Base-by-base conservation (phyloP, 331 rosid species). In the Phaseolus coccineus region DNA sequence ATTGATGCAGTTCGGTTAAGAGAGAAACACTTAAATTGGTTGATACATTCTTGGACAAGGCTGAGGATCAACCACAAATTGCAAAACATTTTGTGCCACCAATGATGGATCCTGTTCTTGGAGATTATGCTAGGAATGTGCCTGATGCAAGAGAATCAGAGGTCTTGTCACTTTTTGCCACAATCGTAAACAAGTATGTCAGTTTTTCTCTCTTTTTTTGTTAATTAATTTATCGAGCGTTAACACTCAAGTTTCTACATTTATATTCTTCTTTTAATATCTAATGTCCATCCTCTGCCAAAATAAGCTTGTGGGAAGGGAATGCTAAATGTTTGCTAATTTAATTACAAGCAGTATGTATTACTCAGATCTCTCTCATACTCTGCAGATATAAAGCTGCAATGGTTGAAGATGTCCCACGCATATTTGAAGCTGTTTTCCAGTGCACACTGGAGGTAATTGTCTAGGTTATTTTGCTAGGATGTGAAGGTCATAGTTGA, bases 131-230 rank as follows among this genome's bases (percentile, higher is more conserved):
- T 27, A 89, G 98, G 88, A 95, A 95, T 87, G 89, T 92, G 70
- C 97, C 98, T 67, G 98, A 95, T 85, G 97, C 97, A 44, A 92
- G 97, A 83, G 97, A 95, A 79, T 91, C 97, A 4, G 98, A 95
- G 90, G 98, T 95, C 72, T 76, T 92, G 73, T 92, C 98, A 31
- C 97, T 95, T 74, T 95, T 92, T 90, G 98, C 98, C 37, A 95
- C 98, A 58, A 91, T 95, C 40, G 86, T 95, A 70, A 92, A 95
- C 62, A 92, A 91, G 98, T 92, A 92, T 69, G 77, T 47, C 24
- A 30, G 4, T 7, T 44, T 37, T 25, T 40, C n/a, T 8, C 8
- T 14, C 2, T 61, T 56, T 64, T 77, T 25, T 55, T 50, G 33
- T 56, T 56, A 70, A 35, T 63, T 76, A 64, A 22, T 35, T 11